Percentiles rank a stretch among this genome's conserved stretches.
Evolutionary conservation across 225 moss, liverwort and hornwort genomes (phyloP).

Genomic region (Polytrichum commune): DNA sequence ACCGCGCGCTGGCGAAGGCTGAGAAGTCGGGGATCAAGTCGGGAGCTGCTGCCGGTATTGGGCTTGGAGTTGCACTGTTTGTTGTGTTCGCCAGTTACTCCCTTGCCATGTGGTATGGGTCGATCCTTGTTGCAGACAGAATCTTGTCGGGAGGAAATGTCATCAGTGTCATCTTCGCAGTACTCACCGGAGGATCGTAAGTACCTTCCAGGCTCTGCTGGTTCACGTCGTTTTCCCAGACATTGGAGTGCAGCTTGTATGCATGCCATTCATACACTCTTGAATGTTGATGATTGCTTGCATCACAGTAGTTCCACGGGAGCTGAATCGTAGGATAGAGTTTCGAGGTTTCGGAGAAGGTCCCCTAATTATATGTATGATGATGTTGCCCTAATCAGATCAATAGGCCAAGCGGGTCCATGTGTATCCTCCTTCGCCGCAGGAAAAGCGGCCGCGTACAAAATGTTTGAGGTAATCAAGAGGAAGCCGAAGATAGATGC

Average conservation of each 20-base stretch:
- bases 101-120: slow-evolving; percentile 88
- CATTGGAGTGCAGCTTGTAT: no score
- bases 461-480: slow-evolving; percentile 83
- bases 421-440: slow-evolving; percentile 61
- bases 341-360: no score
- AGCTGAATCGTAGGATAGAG: no score
- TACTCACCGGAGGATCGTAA: slow-evolving; percentile 76
- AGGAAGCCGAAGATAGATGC: slow-evolving; percentile 68
- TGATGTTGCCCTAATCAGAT: slow-evolving; percentile 26
- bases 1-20: slow-evolving; percentile 54
- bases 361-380: neutral
- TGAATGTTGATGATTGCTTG: no score
- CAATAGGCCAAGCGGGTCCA: slow-evolving; percentile 71
- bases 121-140: slow-evolving; percentile 55
- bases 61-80: slow-evolving; percentile 60
- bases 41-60: slow-evolving; percentile 41
- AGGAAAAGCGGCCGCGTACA: slow-evolving; percentile 82
- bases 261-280: no score
- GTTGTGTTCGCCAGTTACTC: slow-evolving; percentile 55
- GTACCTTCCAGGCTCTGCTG: slow-evolving; percentile 12
- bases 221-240: no score
- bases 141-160: slow-evolving; percentile 60
- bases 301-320: no score
- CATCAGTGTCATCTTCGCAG: slow-evolving; percentile 72
- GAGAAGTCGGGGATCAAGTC: slow-evolving; percentile 63